A percentile compares a stretch with the other conserved stretches of the same genome.
These are phyloP conservation scores for Penicillium simplicissimum DNA, from an alignment of 495 filamentous ascomycete genomes.

Conservation along the genomic window DNA sequence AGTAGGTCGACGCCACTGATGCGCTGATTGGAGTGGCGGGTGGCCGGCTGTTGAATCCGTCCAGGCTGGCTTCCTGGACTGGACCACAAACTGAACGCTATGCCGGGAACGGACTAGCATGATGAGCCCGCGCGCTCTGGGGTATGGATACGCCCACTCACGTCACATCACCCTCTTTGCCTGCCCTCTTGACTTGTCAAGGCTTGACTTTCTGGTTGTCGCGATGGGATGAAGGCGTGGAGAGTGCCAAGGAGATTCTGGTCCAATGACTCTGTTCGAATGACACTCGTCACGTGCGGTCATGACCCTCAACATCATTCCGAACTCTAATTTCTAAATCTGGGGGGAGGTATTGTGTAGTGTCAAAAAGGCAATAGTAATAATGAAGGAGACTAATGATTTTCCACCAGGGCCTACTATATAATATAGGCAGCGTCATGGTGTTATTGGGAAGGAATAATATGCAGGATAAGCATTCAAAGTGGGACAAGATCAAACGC, in stretches of 20 bases:
- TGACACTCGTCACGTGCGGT: not conserved
- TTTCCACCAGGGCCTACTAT: not conserved
- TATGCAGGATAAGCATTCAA: not conserved
- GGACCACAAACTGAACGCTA: not conserved
- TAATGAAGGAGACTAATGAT: not conserved
- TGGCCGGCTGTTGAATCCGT: not conserved
- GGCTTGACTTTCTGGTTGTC: conserved; percentile 1
- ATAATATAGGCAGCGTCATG: not conserved
- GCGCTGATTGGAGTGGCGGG: not conserved
- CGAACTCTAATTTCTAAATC: not conserved
- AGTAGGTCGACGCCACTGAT: not conserved
- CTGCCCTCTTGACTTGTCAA: not conserved
- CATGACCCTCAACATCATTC: not conserved
- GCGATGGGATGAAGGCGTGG: not conserved
- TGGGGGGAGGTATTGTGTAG: not conserved
- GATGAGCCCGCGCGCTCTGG: not conserved
- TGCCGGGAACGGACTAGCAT: not conserved
- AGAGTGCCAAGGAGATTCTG: not conserved
- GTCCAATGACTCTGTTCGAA: not conserved
- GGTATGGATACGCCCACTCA: not conserved
- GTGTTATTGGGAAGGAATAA: not conserved
- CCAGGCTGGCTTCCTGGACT: not conserved
- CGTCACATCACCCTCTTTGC: not conserved
- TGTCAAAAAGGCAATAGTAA: not conserved
- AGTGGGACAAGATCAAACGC: not conserved